Base-by-base conservation (phyloP, 441 rosid species). In the Francoa sonchifolia region DNA sequence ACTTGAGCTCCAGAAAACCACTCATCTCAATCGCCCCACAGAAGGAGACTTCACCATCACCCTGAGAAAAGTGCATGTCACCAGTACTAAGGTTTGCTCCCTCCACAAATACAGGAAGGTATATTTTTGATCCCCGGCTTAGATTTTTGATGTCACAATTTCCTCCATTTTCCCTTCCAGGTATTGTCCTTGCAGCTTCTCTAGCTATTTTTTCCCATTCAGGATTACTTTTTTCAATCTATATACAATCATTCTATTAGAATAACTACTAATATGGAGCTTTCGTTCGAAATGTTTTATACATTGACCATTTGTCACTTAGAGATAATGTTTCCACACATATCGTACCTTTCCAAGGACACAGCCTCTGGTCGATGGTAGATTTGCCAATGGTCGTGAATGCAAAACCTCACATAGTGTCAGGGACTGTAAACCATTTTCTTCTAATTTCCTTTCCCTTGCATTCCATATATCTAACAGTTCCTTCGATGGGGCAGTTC, bases 21-120 rank as follows among this genome's bases (percentile, higher is more conserved):
- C 96, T 90, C 93, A 90, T 90, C 71, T 90, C 94, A 2, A 89
- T 89, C 28, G 95, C 98, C 1, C 95, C 95, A 0, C 98, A 85
- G 71, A 89, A 79, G 2, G 98, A 54, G 44, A 89, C 69, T 67
- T 85, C 95, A 45, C 98, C 98, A 59, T 85, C 98, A 6, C 95
- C 95, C 69, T 89, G 94, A 10, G 98, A 84, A 44, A 84, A 89
- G 58, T 89, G 98, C 95, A 89, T 89, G 33, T 89, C 98, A 6
- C 98, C 96, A 0, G 94, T 76, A 37, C 96, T 89, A 49, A 89
- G 65, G 42, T 89, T 85, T 21, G 96, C 98, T 13, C 92, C 94
- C 44, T 82, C 98, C 0, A 85, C 71, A 31, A 82, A 85, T 22
- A 85, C 93, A 2, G 98, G 93, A 42, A 89, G 87, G 42, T 85